Percentiles rank a stretch among this genome's conserved stretches.
Conservation (phyloP, 1,284 basidiomycete genomes). For the Heimioporus punctisporus region DNA sequence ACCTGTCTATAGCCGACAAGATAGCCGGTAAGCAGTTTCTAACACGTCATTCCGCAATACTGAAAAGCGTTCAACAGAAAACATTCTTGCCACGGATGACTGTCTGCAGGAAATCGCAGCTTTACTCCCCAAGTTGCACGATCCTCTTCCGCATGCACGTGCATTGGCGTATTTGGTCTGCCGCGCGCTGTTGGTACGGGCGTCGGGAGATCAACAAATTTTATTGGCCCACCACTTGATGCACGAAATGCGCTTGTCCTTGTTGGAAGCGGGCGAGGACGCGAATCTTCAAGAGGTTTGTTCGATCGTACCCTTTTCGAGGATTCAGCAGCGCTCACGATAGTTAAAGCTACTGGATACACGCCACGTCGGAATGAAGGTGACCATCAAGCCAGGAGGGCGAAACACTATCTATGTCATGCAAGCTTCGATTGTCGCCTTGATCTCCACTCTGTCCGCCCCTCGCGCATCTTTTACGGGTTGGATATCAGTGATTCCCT, state of each 20-base stretch:
- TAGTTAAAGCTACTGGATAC: slow-evolving; percentile 43
- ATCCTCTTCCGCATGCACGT: slow-evolving; percentile 52
- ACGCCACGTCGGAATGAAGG: slow-evolving; percentile 43
- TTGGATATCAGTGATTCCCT: slow-evolving; percentile 35
- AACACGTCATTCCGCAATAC: not conserved
- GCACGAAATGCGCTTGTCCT: slow-evolving; percentile 45
- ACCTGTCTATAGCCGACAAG: slow-evolving; percentile 52
- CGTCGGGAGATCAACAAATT: slow-evolving; percentile 60
- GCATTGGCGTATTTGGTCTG: slow-evolving; percentile 62
- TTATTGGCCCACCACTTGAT: slow-evolving; percentile 53
- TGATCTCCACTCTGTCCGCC: slow-evolving; percentile 52
- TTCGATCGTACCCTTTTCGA: not conserved
- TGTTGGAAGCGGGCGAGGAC: slow-evolving; percentile 45
- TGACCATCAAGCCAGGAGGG: slow-evolving; percentile 62
- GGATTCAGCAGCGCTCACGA: slow-evolving; percentile 2
- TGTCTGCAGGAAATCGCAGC: slow-evolving; percentile 38
- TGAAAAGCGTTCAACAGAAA: slow-evolving; percentile 44
- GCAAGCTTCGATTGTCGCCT: slow-evolving; percentile 54
- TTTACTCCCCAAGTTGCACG: slow-evolving; percentile 51
- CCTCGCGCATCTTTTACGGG: slow-evolving; percentile 39
- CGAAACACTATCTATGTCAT: slow-evolving; percentile 53
- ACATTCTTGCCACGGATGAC: slow-evolving; percentile 54
- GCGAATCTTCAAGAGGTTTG: slow-evolving; percentile 45
- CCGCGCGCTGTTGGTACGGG: slow-evolving; percentile 51
- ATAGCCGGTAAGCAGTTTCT: slow-evolving; percentile 60